phyloP scores from a whole-genome alignment of 2,329 filamentous ascomycete genomes.

The Boeremia lycopersici region DNA sequence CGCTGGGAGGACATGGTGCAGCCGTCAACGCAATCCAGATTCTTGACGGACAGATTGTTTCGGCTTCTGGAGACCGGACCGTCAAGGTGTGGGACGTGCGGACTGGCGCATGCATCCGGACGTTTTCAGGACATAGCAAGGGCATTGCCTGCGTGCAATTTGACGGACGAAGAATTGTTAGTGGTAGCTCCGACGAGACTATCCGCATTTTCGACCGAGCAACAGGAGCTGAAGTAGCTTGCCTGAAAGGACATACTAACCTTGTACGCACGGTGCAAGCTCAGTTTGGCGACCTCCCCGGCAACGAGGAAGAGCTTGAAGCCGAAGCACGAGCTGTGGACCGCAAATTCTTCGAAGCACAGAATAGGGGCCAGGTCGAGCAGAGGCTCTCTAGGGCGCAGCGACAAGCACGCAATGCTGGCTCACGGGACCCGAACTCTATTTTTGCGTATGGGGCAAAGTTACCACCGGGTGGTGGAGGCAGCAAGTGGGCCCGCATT shows the following conservation, averaged over 20 bases:
- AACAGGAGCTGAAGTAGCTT: conserved; percentile 87
- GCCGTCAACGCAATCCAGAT: conserved; percentile 98
- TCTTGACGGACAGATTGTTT: conserved; percentile 82
- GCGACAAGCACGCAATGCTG: conserved; percentile 63
- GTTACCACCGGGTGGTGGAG: conserved; percentile 87
- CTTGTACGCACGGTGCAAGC: conserved; percentile 95
- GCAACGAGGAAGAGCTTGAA: conserved; percentile 75
- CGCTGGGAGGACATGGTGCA: conserved; percentile 81
- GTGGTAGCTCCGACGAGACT: conserved; percentile 93
- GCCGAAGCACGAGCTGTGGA: conserved; percentile 76
- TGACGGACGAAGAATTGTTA: conserved; percentile 90
- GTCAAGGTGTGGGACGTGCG: conserved; percentile 96
- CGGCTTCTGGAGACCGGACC: conserved; percentile 88
- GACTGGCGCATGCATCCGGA: conserved; percentile 75
- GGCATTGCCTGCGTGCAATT: conserved; percentile 98
- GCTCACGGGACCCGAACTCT: conserved; percentile 75
- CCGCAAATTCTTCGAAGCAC: conserved; percentile 69
- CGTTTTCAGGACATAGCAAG: conserved; percentile 85
- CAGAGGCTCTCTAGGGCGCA: conserved; percentile 39
- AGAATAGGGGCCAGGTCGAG: conserved; percentile 53
- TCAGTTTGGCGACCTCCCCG: conserved; percentile 86
- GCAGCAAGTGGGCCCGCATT: conserved; percentile 88
- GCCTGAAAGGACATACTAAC: conserved; percentile 78
- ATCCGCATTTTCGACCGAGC: conserved; percentile 92
- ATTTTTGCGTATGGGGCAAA: conserved; percentile 83